These are phyloP conservation scores for Nicotiana rustica DNA, from an alignment of 305 asterid genomes.

Conservation along the genomic window DNA sequence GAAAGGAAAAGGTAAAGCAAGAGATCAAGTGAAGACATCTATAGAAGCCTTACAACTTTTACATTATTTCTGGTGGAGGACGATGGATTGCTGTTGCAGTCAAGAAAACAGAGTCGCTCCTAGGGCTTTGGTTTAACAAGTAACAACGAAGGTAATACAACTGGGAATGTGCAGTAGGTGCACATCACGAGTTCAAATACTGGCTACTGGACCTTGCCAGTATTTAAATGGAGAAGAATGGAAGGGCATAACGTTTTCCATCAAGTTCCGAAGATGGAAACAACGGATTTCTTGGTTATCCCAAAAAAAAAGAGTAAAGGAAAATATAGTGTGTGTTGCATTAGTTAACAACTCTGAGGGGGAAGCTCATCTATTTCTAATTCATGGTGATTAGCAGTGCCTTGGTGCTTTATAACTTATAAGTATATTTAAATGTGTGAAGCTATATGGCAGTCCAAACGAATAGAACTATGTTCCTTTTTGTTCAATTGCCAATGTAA, in stretches of 20 bases:
- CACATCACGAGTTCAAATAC: not conserved
- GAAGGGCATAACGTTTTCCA: not conserved
- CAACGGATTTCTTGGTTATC: not conserved
- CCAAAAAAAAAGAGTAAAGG: not conserved
- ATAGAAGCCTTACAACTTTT: not conserved
- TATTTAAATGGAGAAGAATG: not conserved
- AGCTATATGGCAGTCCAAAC: not conserved
- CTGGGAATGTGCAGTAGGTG: not conserved
- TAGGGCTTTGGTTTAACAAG: not conserved
- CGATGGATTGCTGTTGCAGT: not conserved
- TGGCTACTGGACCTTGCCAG: not conserved
- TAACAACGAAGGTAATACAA: not conserved
- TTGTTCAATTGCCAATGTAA: not conserved
- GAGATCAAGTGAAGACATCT: not conserved
- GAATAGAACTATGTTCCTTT: not conserved
- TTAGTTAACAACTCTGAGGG: not conserved
- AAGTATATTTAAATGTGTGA: not conserved
- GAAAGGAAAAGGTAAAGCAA: not conserved
- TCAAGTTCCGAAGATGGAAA: not conserved
- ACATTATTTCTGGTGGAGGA: not conserved
- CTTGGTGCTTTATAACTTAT: not conserved
- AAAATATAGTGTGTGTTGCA: not conserved
- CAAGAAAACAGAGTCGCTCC: not conserved
- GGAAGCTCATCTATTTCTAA: not conserved
- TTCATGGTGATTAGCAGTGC: not conserved